phyloP scores from a whole-genome alignment of 1,284 basidiomycete species.

The Coniophora puteana region DNA sequence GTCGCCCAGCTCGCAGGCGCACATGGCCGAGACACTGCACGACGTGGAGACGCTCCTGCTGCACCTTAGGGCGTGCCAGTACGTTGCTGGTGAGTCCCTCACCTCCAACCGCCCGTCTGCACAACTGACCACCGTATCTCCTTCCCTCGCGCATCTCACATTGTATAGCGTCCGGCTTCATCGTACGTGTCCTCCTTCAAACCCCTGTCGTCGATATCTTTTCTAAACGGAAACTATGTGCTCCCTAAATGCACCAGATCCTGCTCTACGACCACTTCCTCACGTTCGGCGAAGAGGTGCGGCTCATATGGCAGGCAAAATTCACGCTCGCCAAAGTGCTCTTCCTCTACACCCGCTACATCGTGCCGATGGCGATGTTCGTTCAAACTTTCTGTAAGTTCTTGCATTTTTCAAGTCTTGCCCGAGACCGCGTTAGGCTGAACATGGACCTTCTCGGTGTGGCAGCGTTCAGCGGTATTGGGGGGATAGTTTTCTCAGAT shows the following conservation, averaged over 20 bases:
- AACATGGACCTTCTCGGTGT: neutral
- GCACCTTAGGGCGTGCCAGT: constrained; percentile 16
- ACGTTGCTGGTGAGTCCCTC: constrained; percentile 21
- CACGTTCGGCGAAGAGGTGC: constrained; percentile 42
- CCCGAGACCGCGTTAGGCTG: neutral
- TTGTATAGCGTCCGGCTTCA: constrained; percentile 19
- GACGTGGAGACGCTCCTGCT: constrained; percentile 8
- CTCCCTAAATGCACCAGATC: constrained; percentile 25
- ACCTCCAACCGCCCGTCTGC: neutral
- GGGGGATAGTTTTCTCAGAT: constrained; percentile 9
- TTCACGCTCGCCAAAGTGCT: constrained; percentile 37
- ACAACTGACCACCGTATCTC: neutral
- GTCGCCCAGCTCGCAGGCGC: constrained; percentile 1
- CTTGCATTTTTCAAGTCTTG: neutral
- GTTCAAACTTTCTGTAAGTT: constrained; percentile 34
- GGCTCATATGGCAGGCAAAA: constrained; percentile 41
- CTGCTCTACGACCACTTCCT: constrained; percentile 48
- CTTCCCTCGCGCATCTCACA: neutral
- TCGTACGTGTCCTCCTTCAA: constrained; percentile 13
- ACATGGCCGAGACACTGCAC: neutral
- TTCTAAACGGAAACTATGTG: neutral
- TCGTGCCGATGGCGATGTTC: constrained; percentile 36
- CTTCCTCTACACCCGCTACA: constrained; percentile 45
- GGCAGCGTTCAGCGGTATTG: constrained; percentile 25
- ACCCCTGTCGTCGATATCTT: neutral